Evolutionary conservation across 352 stramenopile species (phyloP).

Genomic region (Phytophthora multivora): DNA sequence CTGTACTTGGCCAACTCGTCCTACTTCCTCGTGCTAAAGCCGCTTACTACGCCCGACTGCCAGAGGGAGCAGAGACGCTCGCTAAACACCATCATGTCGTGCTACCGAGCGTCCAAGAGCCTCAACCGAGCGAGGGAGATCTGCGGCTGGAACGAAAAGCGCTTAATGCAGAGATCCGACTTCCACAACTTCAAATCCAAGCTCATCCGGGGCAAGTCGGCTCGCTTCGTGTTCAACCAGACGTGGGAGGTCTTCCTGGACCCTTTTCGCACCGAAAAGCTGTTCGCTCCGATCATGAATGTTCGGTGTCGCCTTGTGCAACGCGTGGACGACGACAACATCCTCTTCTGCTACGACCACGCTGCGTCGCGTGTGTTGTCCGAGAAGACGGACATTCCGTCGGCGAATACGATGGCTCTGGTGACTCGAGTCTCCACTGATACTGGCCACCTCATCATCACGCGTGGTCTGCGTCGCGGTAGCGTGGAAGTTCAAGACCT

Average conservation of each 20-base stretch:
- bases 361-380: conserved; percentile 28
- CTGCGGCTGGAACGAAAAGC: conserved; percentile 38
- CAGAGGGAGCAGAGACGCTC: conserved; percentile 18
- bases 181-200: conserved; percentile 39
- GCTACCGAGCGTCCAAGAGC: conserved; percentile 10
- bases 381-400: conserved; percentile 29
- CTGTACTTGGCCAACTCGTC: conserved; percentile 34
- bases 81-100: conserved; percentile 15
- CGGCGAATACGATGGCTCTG: conserved; percentile 31
- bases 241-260: conserved; percentile 38
- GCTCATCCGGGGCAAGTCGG: conserved; percentile 23
- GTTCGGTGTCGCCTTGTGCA: conserved; percentile 35
- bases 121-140: conserved; percentile 24
- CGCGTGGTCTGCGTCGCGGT: conserved; percentile 40
- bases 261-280: conserved; percentile 25
- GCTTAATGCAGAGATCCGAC: conserved; percentile 18
- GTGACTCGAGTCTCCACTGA: conserved; percentile 27
- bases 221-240: conserved; percentile 24
- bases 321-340: conserved; percentile 38
- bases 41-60: conserved; percentile 28
- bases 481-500: conserved; percentile 36
- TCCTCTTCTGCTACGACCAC: conserved; percentile 39
- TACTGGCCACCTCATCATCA: conserved; percentile 34
- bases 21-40: conserved; percentile 37
- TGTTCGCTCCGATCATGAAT: conserved; percentile 35